Base-by-base conservation (phyloP, 305 asterid species). In the Andrographis paniculata region DNA sequence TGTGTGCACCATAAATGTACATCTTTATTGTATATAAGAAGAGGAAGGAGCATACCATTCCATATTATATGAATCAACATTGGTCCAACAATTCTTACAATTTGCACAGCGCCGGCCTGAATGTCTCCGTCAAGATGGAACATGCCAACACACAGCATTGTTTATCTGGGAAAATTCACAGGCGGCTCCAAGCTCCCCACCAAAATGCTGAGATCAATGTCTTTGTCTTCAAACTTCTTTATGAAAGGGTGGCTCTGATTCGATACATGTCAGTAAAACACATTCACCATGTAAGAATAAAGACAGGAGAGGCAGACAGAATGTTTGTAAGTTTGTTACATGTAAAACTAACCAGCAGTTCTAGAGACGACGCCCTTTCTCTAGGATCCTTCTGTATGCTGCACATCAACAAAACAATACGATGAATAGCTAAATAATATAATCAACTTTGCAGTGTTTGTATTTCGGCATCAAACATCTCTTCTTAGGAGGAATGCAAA, bases 321-420 rank as follows among this genome's bases (percentile, higher is more conserved):
- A 28, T 18, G 17, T 22, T 48, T 14, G 45, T 33, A 21, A 1
- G 39, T 7, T 7, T 13, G 4, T 6, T 16, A 21, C 10, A 22
- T 39, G 48, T n/a, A 31, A 31, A 69, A 56, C 76, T 61, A 40
- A 85, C 96, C 96, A 85, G 67, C 56, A 89, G 84, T 59, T 89
- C 96, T 75, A 71, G 68, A 49, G 98, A 68, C 20, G 98, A 78
- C 52, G 88, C 74, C 68, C 96, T 68, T 53, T 57, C 82, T 59
- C 61, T 73, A 42, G 98, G 98, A 44, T 86, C 95, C 62, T 79
- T 85, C 57, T 89, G 95, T 65, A 89, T 85, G 94, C 98, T 89
- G 87, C 70, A 64, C 22, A 62, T 31, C 42, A 11, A 36, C 49
- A 63, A 54, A 24, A 19, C 39, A 52, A 24, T 41, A 13, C 4